Conservation (phyloP, 306 rosid genomes). For the Fagus sylvatica region DNA sequence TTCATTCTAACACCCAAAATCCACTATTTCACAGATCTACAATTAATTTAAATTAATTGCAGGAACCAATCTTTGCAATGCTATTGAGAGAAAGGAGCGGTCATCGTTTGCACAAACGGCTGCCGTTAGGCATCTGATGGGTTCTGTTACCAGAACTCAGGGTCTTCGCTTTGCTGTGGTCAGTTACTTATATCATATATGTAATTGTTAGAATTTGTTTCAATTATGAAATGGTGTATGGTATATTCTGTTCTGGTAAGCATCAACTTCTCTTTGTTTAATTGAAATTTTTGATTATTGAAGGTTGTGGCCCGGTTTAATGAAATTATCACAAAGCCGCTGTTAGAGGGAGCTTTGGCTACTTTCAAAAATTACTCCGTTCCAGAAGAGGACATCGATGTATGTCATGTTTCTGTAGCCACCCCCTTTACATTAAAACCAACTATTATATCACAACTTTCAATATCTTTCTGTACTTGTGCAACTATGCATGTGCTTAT, state of each 20-base stretch:
- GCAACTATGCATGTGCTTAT: background rate
- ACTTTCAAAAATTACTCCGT: slow-evolving; percentile 77
- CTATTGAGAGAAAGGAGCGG: slow-evolving; percentile 36
- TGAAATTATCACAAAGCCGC: slow-evolving; percentile 79
- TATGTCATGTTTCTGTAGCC: slow-evolving; percentile 25
- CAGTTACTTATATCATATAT: background rate
- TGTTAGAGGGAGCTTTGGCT: slow-evolving; percentile 88
- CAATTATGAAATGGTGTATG: too few species aligned
- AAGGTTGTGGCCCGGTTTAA: slow-evolving; percentile 96
- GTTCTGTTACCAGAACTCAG: slow-evolving; percentile 62
- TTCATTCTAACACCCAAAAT: background rate
- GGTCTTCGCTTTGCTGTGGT: slow-evolving; percentile 96
- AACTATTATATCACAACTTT: background rate
- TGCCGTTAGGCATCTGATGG: slow-evolving; percentile 79
- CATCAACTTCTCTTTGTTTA: background rate
- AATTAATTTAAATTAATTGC: slow-evolving; percentile 16
- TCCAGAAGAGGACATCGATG: slow-evolving; percentile 86
- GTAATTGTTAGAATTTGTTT: too few species aligned
- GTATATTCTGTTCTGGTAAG: too few species aligned
- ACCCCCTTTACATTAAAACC: slow-evolving; percentile 5
- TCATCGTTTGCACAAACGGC: slow-evolving; percentile 48
- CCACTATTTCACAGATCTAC: background rate
- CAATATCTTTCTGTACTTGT: background rate
- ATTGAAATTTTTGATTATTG: background rate
- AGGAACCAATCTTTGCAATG: slow-evolving; percentile 21